A percentile compares a stretch with the other conserved stretches of the same genome.
These are phyloP conservation scores for Globisporangium iwayamae DNA, from an alignment of 352 stramenopile species.

Conservation along the genomic window DNA sequence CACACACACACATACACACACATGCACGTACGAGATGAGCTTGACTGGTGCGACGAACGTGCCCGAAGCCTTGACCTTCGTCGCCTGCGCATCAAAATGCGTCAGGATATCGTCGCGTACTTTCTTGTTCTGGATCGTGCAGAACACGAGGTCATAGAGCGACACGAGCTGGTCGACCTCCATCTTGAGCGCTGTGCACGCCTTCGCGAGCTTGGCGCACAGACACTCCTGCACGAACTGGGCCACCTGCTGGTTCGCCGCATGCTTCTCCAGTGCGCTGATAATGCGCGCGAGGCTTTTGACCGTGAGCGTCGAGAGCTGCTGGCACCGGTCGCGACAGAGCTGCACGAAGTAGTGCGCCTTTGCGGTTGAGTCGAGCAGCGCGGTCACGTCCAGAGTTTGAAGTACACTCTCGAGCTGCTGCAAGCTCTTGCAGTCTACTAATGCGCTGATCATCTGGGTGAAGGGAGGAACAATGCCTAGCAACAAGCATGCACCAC, in stretches of 20 bases:
- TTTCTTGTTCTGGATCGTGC: constrained; percentile 1
- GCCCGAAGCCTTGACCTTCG: background rate
- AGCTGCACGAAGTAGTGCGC: constrained; percentile 7
- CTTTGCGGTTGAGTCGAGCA: constrained; percentile 5
- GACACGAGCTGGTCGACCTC: constrained; percentile 16
- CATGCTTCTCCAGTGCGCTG: constrained; percentile 7
- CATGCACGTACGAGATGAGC: constrained; percentile 16
- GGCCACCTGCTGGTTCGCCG: constrained; percentile 7
- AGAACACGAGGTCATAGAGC: constrained; percentile 18
- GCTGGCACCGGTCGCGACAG: background rate
- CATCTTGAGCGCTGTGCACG: constrained; percentile 19
- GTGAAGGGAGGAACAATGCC: background rate
- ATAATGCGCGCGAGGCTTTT: constrained; percentile 15
- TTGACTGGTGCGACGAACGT: constrained; percentile 11
- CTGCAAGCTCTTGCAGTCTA: constrained; percentile 2
- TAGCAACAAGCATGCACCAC: background rate
- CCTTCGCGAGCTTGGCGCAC: constrained; percentile 1
- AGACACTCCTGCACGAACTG: constrained; percentile 18
- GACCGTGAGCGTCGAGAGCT: constrained; percentile 13
- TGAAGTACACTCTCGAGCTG: constrained; percentile 4
- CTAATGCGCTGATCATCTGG: background rate
- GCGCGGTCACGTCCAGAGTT: background rate
- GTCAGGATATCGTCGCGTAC: constrained; percentile 14
- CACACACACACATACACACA: no score
- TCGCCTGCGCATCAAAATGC: constrained; percentile 18